phyloP scores from a whole-genome alignment of 768 basidiomycete genomes.

The Pisolithus microcarpus region DNA sequence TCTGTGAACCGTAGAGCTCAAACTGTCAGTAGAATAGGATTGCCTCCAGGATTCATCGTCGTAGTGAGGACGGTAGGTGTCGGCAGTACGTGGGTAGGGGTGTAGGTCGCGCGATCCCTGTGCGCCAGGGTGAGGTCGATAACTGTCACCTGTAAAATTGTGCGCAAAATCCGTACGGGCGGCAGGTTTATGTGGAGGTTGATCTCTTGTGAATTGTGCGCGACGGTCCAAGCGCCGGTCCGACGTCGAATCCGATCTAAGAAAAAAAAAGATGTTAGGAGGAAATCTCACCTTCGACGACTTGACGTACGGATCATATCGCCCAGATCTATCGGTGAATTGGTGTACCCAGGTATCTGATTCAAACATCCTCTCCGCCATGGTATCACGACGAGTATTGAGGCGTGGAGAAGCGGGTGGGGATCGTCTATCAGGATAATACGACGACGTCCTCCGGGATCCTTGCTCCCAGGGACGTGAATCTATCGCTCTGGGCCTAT shows the following conservation, averaged over 20 bases:
- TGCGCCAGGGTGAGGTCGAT: slow-evolving; percentile 35
- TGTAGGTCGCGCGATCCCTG: slow-evolving; percentile 35
- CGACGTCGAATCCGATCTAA: slow-evolving; percentile 20
- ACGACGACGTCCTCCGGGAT: slow-evolving; percentile 34
- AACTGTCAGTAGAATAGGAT: slow-evolving; percentile 25
- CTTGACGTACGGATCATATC: slow-evolving; percentile 36
- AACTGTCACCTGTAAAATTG: slow-evolving; percentile 40
- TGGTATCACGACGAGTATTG: slow-evolving; percentile 30
- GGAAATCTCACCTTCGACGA: slow-evolving; percentile 16
- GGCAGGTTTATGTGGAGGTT: slow-evolving; percentile 31
- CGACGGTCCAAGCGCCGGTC: slow-evolving; percentile 34
- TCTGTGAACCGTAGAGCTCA: slow-evolving; percentile 18
- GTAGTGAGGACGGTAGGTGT: slow-evolving; percentile 50
- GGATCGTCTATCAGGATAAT: slow-evolving; percentile 39
- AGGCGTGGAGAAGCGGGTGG: slow-evolving; percentile 29
- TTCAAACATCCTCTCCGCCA: slow-evolving; percentile 57
- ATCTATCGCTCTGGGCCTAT: slow-evolving; percentile 33
- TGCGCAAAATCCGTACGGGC: slow-evolving; percentile 27
- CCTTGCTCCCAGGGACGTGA: slow-evolving; percentile 41
- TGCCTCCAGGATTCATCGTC: slow-evolving; percentile 28
- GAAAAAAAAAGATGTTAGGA: slow-evolving; percentile 8
- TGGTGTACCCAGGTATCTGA: slow-evolving; percentile 64
- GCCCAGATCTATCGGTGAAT: slow-evolving; percentile 38
- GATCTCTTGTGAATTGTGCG: slow-evolving; percentile 26
- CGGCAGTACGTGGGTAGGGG: slow-evolving; percentile 29